Base-by-base conservation (phyloP, 139 green algal species). In the Coelastrella sp. region DNA sequence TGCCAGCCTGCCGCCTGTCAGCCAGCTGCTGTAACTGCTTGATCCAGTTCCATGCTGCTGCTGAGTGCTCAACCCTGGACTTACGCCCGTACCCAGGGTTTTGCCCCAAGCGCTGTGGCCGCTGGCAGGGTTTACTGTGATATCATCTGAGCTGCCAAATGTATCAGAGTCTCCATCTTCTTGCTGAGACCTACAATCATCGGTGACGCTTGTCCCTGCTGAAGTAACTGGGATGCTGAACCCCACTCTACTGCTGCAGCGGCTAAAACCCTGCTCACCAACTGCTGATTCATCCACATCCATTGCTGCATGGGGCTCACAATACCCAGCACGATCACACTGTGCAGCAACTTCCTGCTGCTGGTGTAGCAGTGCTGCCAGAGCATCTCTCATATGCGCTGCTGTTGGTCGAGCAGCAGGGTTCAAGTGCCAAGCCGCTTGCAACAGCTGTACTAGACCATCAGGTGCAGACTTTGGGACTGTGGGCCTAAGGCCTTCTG, bases 401-500 rank as follows among this genome's bases (percentile, higher is more conserved):
- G 92, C 92, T 24, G 27, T 91, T 6, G 95, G 96, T 12, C 96
- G 88, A 15, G 84, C 5, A n/a, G 20, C 20, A 0, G 95, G 94
- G 7, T 96, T 65, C 6, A 84, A 19, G n/a, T 68, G 27, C 97
- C 97, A 98, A 87, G 94, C 96, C 0, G 65, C 72, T 25, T 93
- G 73, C 75, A 98, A 75, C 68, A 99, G 93, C 15, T 74, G 57
- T 4, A 12, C 14, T 8, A 95, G 89, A 22, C 70, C 80, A 7
- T 65, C 20, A 14, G 87, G 87, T 1, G 59, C 87, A 49, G 22
- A 19, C 6, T 79, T 61, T 4, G 87, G 91, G 84, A 97, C 87
- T n/a, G 89, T 94, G 10, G 97, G 97, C 20, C 96, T 91, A 87
- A 99, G 91, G 11, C 96, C 96, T 88, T 98, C 96, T 61, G 94